Conservation (phyloP, 1,284 basidiomycete genomes). For the Malassezia arunalokei region DNA sequence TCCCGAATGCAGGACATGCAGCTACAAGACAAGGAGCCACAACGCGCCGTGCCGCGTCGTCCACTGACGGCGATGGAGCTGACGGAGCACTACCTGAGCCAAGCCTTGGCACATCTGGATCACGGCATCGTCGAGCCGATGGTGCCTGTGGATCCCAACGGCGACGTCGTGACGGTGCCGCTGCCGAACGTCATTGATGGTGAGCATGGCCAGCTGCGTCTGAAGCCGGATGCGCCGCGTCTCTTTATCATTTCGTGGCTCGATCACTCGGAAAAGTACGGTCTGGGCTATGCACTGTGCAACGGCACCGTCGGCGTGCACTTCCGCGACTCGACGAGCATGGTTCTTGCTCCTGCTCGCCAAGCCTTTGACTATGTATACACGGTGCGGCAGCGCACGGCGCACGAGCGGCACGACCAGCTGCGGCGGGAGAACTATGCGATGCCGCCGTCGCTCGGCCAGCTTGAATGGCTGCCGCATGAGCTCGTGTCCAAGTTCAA, state of each 20-base stretch:
- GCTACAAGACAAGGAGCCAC: conserved; percentile 15
- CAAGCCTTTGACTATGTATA: conserved; percentile 50
- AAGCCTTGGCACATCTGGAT: conserved; percentile 59
- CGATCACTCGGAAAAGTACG: conserved; percentile 96
- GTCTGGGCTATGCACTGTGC: conserved; percentile 90
- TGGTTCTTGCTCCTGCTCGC: conserved; percentile 72
- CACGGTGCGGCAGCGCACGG: conserved; percentile 16
- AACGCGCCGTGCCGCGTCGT: background rate
- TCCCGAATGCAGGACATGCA: conserved; percentile 26
- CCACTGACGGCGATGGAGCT: conserved; percentile 21
- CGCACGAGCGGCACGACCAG: conserved; percentile 19
- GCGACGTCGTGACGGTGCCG: conserved; percentile 9
- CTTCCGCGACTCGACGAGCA: conserved; percentile 83
- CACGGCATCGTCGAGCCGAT: conserved; percentile 49
- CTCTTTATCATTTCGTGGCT: conserved; percentile 96
- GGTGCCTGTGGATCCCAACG: conserved; percentile 43
- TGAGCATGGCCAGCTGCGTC: conserved; percentile 48
- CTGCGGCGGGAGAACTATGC: conserved; percentile 29
- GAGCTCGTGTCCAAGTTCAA: conserved; percentile 30
- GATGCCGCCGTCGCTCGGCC: conserved; percentile 6
- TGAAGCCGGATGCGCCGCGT: conserved; percentile 55
- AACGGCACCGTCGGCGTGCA: conserved; percentile 88
- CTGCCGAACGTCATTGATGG: conserved; percentile 14
- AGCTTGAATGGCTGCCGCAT: conserved; percentile 15
- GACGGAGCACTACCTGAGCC: conserved; percentile 55